Percentiles rank a stretch among this genome's conserved stretches.
Conservation (phyloP, 2,329 filamentous ascomycete species). For the Cercospora zeae-maydis region DNA sequence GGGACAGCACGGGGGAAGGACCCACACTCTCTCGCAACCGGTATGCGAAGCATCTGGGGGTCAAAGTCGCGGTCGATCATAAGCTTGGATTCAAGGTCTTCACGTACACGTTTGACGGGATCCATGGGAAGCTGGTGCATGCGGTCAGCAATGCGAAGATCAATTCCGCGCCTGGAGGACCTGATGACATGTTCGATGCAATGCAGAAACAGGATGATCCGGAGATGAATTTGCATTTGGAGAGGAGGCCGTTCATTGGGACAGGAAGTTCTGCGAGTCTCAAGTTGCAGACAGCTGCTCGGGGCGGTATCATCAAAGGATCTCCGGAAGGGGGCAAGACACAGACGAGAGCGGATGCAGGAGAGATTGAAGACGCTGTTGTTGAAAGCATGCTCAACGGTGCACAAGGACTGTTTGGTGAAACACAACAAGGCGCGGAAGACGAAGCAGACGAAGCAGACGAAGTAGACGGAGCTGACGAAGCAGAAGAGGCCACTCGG, state of each 20-base stretch:
- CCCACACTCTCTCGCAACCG: conserved; percentile 30
- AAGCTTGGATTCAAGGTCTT: conserved; percentile 43
- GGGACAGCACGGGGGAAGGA: conserved; percentile 31
- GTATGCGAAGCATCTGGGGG: conserved; percentile 31
- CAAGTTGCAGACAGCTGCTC: background rate
- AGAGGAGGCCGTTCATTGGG: conserved; percentile 29
- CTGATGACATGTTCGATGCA: conserved; percentile 58
- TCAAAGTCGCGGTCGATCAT: conserved; percentile 37
- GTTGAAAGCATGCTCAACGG: background rate
- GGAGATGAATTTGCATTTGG: conserved; percentile 38
- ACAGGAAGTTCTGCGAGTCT: background rate
- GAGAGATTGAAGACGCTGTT: background rate
- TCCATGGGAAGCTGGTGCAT: conserved; percentile 49
- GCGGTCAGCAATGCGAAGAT: conserved; percentile 55
- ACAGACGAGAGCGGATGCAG: background rate
- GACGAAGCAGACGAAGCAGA: background rate
- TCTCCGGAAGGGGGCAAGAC: background rate
- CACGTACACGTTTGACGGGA: conserved; percentile 48
- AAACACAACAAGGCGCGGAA: background rate
- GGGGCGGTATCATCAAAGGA: background rate
- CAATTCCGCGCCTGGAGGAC: conserved; percentile 51
- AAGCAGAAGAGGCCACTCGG: background rate
- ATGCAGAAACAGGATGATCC: conserved; percentile 37
- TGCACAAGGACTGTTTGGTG: background rate
- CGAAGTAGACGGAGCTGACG: background rate